Percentiles rank a stretch among this genome's conserved stretches.
phyloP scores from a whole-genome alignment of 345 rosid species.

The Odontarrhena argentea region DNA sequence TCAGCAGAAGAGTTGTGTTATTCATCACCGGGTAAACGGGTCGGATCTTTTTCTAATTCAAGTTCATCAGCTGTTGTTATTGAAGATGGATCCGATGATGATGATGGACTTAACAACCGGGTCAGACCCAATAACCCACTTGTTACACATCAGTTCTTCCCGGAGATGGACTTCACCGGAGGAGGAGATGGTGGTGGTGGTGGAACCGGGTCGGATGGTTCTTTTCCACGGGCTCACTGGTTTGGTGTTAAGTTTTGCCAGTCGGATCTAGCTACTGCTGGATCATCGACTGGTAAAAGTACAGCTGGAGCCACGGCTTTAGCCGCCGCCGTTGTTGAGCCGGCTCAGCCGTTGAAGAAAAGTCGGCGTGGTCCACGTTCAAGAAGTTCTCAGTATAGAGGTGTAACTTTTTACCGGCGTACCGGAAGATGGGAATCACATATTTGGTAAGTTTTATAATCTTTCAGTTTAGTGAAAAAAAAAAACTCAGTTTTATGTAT shows the following conservation, averaged over 20 bases:
- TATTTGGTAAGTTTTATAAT: conserved; percentile 60
- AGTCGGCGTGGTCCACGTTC: conserved; percentile 97
- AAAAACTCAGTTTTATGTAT: too few relatives aligned
- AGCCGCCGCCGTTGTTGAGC: conserved; percentile 42
- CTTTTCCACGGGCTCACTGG: conserved; percentile 91
- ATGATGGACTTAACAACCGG: conserved; percentile 37
- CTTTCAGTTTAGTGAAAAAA: too few relatives aligned
- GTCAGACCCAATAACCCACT: conserved; percentile 48
- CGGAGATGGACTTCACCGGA: conserved; percentile 45
- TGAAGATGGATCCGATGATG: conserved; percentile 81
- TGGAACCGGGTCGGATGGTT: conserved; percentile 34
- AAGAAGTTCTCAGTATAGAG: conserved; percentile 94
- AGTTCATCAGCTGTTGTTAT: conserved; percentile 83
- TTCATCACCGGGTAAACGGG: conserved; percentile 75
- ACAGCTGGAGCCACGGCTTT: conserved; percentile 2
- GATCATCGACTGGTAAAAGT: conserved; percentile 34
- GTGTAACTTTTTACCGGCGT: conserved; percentile 95
- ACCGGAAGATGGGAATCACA: conserved; percentile 99
- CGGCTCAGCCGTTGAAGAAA: conserved; percentile 79
- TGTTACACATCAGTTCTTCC: conserved; percentile 89
- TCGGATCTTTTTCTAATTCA: conserved; percentile 72
- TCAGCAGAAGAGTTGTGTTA: conserved; percentile 72
- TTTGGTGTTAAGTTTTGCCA: conserved; percentile 61
- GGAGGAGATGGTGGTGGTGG: conserved; percentile 31
- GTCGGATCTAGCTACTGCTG: conserved; percentile 54